phyloP scores from a whole-genome alignment of 768 basidiomycete species.

The Cystofilobasidium macerans region DNA sequence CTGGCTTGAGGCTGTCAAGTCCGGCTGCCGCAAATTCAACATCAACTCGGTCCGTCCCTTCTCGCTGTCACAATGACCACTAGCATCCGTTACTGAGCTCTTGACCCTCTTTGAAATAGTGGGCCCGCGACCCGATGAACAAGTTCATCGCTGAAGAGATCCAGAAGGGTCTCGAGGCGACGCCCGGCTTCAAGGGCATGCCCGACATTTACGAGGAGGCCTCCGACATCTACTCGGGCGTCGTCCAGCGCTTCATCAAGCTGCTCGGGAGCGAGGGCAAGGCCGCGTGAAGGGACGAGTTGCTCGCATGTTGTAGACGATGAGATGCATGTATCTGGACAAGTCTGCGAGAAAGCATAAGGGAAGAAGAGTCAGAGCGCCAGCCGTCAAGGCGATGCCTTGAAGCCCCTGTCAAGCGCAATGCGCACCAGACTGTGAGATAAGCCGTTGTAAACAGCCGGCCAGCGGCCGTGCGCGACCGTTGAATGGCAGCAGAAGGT shows the following conservation, averaged over 20 bases:
- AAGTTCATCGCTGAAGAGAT: slow-evolving; percentile 8
- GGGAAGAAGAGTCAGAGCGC: no score
- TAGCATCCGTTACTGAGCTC: no score
- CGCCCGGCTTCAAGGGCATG: slow-evolving; percentile 17
- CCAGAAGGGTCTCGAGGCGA: slow-evolving; percentile 3
- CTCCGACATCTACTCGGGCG: slow-evolving; percentile 33
- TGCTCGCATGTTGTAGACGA: no score
- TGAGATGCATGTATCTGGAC: no score
- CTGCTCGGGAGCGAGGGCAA: slow-evolving; percentile 35
- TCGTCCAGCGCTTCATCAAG: slow-evolving; percentile 34
- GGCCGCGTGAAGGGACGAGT: slow-evolving; percentile 31
- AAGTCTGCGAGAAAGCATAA: no score
- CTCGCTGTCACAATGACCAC: no score
- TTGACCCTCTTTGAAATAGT: neutral
- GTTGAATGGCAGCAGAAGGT: no score
- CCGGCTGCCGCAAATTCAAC: slow-evolving; percentile 31
- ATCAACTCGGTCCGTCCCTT: slow-evolving; percentile 21
- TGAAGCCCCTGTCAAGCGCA: no score
- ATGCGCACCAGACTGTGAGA: no score
- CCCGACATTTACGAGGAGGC: slow-evolving; percentile 37
- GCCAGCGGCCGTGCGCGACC: no score
- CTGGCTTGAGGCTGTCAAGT: slow-evolving; percentile 34
- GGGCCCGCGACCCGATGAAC: slow-evolving; percentile 22
- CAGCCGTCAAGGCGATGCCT: no score
- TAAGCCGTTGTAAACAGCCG: no score